phyloP scores from a whole-genome alignment of 805 yeast genomes.

The Cyberlindnera samutprakarnensis region DNA sequence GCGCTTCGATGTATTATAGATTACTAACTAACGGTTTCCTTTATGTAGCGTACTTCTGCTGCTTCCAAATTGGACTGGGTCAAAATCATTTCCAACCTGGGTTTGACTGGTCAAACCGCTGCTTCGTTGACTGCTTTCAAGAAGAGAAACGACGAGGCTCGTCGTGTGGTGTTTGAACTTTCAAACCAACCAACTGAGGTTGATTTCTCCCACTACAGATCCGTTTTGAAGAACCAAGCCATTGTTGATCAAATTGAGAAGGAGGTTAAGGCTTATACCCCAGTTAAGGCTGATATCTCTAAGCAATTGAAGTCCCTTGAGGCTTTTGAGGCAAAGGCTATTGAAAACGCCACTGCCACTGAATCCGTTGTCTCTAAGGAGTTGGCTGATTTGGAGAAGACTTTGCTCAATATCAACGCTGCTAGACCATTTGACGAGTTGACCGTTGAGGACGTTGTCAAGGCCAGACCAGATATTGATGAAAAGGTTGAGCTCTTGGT shows the following conservation, averaged over 20 bases:
- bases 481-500: constrained; percentile 93
- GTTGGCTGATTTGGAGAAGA: constrained; percentile 75
- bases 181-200: constrained; percentile 67
- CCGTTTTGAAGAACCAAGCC: constrained; percentile 71
- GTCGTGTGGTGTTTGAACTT: constrained; percentile 67
- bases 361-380: constrained; percentile 85
- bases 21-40: neutral
- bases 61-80: constrained; percentile 94
- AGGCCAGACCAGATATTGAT: constrained; percentile 97
- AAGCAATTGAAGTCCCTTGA: constrained; percentile 89
- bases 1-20: too few species aligned
- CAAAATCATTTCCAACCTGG: constrained; percentile 78
- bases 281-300: constrained; percentile 77
- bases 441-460: constrained; percentile 88
- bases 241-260: constrained; percentile 76
- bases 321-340: constrained; percentile 89
- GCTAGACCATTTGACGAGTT: constrained; percentile 98
- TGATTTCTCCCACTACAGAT: constrained; percentile 76
- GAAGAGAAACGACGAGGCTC: constrained; percentile 98
- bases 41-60: constrained; percentile 39
- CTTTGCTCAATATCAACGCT: constrained; percentile 87
- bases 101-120: constrained; percentile 90
- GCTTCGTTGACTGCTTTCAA: constrained; percentile 83
- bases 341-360: constrained; percentile 91
- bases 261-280: constrained; percentile 69